Base-by-base conservation (phyloP, 495 filamentous ascomycete genomes). In the Xylaria palmicola region DNA sequence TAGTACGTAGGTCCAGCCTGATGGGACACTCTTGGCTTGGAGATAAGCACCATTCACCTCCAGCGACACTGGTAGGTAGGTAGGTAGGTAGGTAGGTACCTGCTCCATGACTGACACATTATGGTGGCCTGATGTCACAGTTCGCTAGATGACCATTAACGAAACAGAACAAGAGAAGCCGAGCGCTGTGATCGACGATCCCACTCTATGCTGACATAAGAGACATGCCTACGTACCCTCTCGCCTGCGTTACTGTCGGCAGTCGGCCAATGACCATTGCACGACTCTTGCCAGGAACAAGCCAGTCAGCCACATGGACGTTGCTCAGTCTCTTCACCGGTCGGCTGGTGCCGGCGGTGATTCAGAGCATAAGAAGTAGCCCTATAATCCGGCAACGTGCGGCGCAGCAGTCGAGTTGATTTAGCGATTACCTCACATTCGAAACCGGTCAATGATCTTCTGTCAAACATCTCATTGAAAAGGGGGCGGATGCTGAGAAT, bases 261-360 rank as follows among this genome's bases (percentile, higher is more conserved):
- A 24, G 26, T 17, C 13, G 36, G 20, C 55, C 55, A 58, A 49
- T 58, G 49, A 44, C 9, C 19, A 15, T 20, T 15, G 3, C 32
- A 29, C 22, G n/a, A n/a, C n/a, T n/a, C n/a, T n/a, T n/a, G 19
- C 36, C 37, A 5, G 39, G 26, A 19, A 29, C 37, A 9, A 20
- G 53, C 26, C 53, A 20, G 53, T n/a, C 53, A 17, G 52, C 34
- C 22, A 56, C 39, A 56, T 55, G 39, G 50, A 19, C 53, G 5
- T 24, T 13, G 53, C 53, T 56, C 39, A 56, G 53, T 39, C 53
- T 56, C 53, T 20, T 29, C 44, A 10, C 15, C 48, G 29, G 48
- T 22, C 48, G 29, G 48, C n/a, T 54, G 20, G 22, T 51, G 15
- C 52, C 36, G 24, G 34, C 52, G 34, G 36, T 55, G 34, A 55